Evolutionary conservation across 768 basidiomycete species (phyloP), one percentile per base, ranked within the genome.

Genomic region (Kockovaella imperatae): DNA sequence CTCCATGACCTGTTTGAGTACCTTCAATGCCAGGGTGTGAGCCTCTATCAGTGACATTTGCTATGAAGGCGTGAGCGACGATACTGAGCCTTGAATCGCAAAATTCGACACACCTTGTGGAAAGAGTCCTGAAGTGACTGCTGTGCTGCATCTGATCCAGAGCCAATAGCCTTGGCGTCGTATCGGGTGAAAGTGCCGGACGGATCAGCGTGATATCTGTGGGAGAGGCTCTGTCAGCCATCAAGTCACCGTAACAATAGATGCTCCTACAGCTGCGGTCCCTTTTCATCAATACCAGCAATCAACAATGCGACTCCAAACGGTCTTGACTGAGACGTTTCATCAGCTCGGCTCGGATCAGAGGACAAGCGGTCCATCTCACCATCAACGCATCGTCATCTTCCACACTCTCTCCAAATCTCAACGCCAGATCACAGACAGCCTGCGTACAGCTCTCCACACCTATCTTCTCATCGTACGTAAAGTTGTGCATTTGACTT

Each of bases 1-100:
- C 72, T 97, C 95, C 95, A 97, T 99, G 35, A 97, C 95, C 75
- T 97, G 90, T 75, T 99, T 97, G 54, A 97, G 75, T 38, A 97
- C 87, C 54, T 81, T 83, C 44, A 97, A 75, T 3, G 87, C 84
- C 54, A 97, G 74, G 31, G 79, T 75, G 59, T 96, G 87, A 0
- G 90, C 95, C 72, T 95, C 89, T 56, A 77, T 73, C 20, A 97
- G 75, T 6, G 84, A 83, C 82, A 97, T 93, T 80, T 83, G 82
- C 93, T 97, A 32, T 20, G 32, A 57, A 40, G 38, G 50, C 15
- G 46, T 29, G 18, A 24, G 21, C 42, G 8, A 31, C 17, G 14
- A 39, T 25, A 7, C 47, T 28, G 30, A 14, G 21, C 11, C 34
- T 14, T 24, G 20, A 6, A 21, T 17, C 29, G 41, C 15, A 21